These are phyloP conservation scores for Mortierella antarctica DNA, from an alignment of 192 early-diverging fungal species.

Conservation along the genomic window DNA sequence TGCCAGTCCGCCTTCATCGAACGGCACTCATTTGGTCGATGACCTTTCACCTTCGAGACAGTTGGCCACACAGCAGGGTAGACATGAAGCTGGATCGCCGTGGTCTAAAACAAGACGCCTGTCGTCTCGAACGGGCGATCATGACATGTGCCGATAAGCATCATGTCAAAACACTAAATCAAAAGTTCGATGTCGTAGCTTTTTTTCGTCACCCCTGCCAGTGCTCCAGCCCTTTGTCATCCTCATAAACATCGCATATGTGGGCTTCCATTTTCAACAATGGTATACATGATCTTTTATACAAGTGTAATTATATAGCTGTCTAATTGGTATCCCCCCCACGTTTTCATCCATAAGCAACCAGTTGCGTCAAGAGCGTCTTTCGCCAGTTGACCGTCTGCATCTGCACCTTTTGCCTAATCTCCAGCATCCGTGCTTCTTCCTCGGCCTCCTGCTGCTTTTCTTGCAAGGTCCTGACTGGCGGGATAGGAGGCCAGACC, in stretches of 20 bases:
- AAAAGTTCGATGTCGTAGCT: too few relatives aligned
- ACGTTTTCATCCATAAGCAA: slow-evolving; percentile 28
- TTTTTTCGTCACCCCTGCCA: too few relatives aligned
- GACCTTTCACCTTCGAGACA: background rate
- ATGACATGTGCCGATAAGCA: too few relatives aligned
- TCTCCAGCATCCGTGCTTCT: slow-evolving; percentile 40
- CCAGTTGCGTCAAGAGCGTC: slow-evolving; percentile 27
- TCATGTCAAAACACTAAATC: background rate
- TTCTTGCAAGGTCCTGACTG: slow-evolving; percentile 29
- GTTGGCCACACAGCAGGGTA: background rate
- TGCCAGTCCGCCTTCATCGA: background rate
- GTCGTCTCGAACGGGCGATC: too few relatives aligned
- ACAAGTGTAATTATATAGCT: too few relatives aligned
- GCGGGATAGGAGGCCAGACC: slow-evolving; percentile 35
- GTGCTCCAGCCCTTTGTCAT: too few relatives aligned
- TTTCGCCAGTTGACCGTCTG: slow-evolving; percentile 43
- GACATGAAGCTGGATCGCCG: too few relatives aligned
- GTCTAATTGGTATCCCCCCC: too few relatives aligned
- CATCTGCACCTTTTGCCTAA: slow-evolving; percentile 50
- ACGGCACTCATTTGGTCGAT: background rate
- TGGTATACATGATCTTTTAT: too few relatives aligned
- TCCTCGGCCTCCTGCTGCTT: slow-evolving; percentile 39
- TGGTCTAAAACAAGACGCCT: too few relatives aligned
- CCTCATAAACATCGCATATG: too few relatives aligned
- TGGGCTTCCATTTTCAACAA: too few relatives aligned